phyloP scores from a whole-genome alignment of 2,329 filamentous ascomycete genomes.

The Pseudogymnoascus sp. region DNA sequence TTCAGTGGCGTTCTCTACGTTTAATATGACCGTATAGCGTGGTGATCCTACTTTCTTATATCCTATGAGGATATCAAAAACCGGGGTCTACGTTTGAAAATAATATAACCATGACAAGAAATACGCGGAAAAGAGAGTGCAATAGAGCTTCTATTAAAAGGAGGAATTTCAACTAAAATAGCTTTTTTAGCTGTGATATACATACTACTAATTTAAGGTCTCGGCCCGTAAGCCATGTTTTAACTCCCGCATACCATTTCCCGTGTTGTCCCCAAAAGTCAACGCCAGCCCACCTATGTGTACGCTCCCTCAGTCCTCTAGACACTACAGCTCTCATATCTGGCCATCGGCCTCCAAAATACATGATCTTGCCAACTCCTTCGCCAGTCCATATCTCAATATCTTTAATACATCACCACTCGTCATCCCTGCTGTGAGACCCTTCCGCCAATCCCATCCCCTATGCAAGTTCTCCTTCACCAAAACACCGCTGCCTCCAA shows the following conservation, averaged over 20 bases:
- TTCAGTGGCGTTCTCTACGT: background rate
- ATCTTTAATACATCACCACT: conserved; percentile 65
- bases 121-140: background rate
- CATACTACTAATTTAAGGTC: background rate
- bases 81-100: background rate
- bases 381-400: conserved; percentile 65
- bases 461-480: conserved; percentile 43
- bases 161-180: background rate
- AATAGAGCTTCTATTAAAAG: conserved; percentile 5
- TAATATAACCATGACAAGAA: background rate
- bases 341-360: conserved; percentile 52
- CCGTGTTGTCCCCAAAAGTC: background rate
- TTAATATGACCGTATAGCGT: background rate
- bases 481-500: conserved; percentile 46
- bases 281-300: background rate
- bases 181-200: conserved; percentile 5
- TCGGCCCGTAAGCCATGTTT: background rate
- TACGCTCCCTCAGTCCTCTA: background rate
- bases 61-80: background rate
- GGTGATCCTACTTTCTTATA: background rate
- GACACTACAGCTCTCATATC: conserved; percentile 17
- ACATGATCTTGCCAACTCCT: conserved; percentile 66
- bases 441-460: conserved; percentile 66
- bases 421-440: conserved; percentile 48
- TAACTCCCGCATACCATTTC: background rate